Percentiles rank a stretch among this genome's conserved stretches.
Evolutionary conservation across 164 flowering plant species (phyloP).

Genomic region (Vitis vinifera): ASM3070453v1 NC_081811.1:20034001-20034500

Average conservation of each 20-base stretch:
- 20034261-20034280: conserved; percentile 84
- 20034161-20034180: not conserved
- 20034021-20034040: not conserved
- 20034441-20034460: conserved; percentile 92
- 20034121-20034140: too few species aligned
- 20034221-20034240: conserved; percentile 6
- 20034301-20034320: conserved; percentile 91
- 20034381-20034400: conserved; percentile 97
- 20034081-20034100: not conserved
- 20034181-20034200: not conserved
- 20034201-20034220: not conserved
- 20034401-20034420: conserved; percentile 90
- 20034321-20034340: conserved; percentile 87
- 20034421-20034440: conserved; percentile 87
- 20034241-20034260: conserved; percentile 85
- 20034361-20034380: conserved; percentile 86
- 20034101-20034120: not conserved
- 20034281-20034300: conserved; percentile 89
- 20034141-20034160: not conserved
- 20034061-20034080: not conserved
- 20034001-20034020: not conserved
- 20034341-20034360: conserved; percentile 97
- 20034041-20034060: not conserved
- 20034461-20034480: conserved; percentile 69
- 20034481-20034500: conserved; percentile 45